phyloP scores from a whole-genome alignment of 2,329 filamentous ascomycete genomes.

The Apiospora kogelbergensis region DNA sequence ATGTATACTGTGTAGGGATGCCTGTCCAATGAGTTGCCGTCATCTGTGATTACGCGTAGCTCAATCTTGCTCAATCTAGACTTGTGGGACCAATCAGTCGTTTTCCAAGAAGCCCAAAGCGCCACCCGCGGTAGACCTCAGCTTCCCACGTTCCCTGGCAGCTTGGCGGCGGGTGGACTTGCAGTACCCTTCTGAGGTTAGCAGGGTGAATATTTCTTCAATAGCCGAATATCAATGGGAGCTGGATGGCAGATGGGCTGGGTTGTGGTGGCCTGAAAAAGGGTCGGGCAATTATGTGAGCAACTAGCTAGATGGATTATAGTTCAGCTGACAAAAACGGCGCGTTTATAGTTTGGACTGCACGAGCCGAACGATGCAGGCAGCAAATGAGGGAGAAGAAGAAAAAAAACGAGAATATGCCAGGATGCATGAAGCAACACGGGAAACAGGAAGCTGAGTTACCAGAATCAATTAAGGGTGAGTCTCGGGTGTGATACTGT shows the following conservation, averaged over 20 bases:
- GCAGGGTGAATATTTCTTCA: not conserved
- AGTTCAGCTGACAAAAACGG: not conserved
- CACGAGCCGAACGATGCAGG: not conserved
- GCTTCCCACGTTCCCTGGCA: not conserved
- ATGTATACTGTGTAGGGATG: not conserved
- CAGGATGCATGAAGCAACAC: not conserved
- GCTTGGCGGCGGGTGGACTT: not conserved
- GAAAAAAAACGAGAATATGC: not conserved
- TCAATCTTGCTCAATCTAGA: constrained; percentile 5
- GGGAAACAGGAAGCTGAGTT: not conserved
- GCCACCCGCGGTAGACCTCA: not conserved
- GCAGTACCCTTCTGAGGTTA: not conserved
- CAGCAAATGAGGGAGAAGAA: not conserved
- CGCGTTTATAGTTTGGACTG: not conserved
- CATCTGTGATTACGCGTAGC: constrained; percentile 7
- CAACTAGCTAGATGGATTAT: not conserved
- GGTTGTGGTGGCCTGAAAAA: not conserved
- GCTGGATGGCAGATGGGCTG: not conserved
- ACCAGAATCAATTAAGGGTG: not conserved
- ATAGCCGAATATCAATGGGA: not conserved
- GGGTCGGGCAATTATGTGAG: not conserved
- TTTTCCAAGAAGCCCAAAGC: not conserved
- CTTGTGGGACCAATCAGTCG: constrained; percentile 2
- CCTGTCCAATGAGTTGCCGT: not conserved
- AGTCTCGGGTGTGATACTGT: not conserved